Conservation (phyloP, 441 rosid genomes). For the Populus tomentosa region DNA sequence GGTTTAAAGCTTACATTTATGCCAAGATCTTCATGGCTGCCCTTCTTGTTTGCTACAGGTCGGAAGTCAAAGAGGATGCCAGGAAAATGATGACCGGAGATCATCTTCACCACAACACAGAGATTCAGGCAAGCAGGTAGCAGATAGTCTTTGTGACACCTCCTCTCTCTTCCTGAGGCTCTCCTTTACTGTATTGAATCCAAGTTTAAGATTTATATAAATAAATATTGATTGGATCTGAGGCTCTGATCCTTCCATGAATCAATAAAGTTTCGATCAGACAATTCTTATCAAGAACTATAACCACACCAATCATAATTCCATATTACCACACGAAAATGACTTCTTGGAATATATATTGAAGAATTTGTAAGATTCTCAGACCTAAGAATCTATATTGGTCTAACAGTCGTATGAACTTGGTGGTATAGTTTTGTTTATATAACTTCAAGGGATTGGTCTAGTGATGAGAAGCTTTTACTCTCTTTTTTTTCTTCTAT, state of each 20-base stretch:
- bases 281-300: too few species aligned
- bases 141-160: conserved; percentile 1
- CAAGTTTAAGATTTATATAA: too few species aligned
- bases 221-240: too few species aligned
- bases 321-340: not conserved
- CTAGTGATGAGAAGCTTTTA: too few species aligned
- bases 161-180: not conserved
- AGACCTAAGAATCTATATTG: too few species aligned
- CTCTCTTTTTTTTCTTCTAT: too few species aligned
- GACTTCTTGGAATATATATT: not conserved
- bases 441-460: too few species aligned
- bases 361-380: not conserved
- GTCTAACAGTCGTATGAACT: not conserved
- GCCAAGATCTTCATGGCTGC: not conserved
- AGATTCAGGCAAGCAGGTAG: conserved; percentile 27
- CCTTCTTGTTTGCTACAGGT: conserved; percentile 20
- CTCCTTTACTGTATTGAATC: not conserved
- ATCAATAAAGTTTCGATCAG: too few species aligned
- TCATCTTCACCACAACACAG: conserved; percentile 27
- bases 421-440: not conserved
- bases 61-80: conserved; percentile 30
- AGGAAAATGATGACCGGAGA: conserved; percentile 19
- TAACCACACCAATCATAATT: too few species aligned
- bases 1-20: not conserved
- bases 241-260: too few species aligned